Evolutionary conservation across 108 stramenopile genomes (phyloP), one percentile per base, ranked within the genome.

Genomic region (Epipyxis sp.): DNA sequence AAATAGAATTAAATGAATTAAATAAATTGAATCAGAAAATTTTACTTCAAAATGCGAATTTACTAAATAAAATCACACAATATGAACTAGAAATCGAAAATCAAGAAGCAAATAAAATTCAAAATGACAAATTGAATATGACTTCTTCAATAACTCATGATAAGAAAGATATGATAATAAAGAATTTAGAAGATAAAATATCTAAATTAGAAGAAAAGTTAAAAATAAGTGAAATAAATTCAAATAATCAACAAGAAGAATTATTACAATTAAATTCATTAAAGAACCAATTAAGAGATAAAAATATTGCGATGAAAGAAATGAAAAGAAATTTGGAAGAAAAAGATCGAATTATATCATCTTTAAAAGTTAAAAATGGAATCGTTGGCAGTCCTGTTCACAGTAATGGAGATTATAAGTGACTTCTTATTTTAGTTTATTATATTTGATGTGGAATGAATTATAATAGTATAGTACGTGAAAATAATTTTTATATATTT

Each of bases 261-360:
- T 10, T 42, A 13, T 3, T 6, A 6, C 44, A 46, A 39, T 37
- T 57, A 27, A 10, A 13, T 10, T 10, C 71, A 6, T 32, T 74
- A 42, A 74, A 57, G 34, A 42, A 74, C 29, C 46, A 46, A 29
- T 42, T 74, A 46, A 13, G 71, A 74, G 71, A 74, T 30, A 74
- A 74, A 32, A 74, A 74, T 42, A 57, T 54, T 32, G 13, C 6
- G 37, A 6, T 74, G 10, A 39, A 42, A 29, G 71, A 74, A 29
- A 6, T 74, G 27, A 74, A 74, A 42, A 27, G 71, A 34, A 27
- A 65, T 10, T 13, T 65, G 61, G 61, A 65, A 32, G 46, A 50
- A 20, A 50, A 20, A 50, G 46, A 50, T 13, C 46, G 46, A 50
- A n/a, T n/a, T n/a, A n/a, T n/a, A n/a, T n/a, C n/a, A n/a, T n/a